phyloP scores from a whole-genome alignment of 768 basidiomycete species.

The Pholiota conissans region DNA sequence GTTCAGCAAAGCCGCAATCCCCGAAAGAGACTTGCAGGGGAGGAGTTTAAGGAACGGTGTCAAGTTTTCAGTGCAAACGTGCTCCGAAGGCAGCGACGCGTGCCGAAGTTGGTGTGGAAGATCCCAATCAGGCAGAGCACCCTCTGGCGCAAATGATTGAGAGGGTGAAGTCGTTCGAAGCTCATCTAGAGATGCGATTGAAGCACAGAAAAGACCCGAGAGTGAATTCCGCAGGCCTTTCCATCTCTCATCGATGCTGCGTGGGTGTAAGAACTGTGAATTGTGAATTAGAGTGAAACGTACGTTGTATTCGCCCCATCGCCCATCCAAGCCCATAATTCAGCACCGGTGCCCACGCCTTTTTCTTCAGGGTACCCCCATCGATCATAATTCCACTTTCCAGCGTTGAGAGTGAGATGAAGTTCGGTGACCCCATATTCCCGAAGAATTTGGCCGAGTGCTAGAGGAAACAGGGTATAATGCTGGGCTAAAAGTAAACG shows the following conservation, averaged over 20 bases:
- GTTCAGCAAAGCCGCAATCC: slow-evolving; percentile 80
- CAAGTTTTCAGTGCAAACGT: slow-evolving; percentile 96
- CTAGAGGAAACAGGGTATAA: slow-evolving; percentile 83
- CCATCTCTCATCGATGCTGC: slow-evolving; percentile 79
- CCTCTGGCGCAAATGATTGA: slow-evolving; percentile 61
- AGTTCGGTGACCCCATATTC: slow-evolving; percentile 86
- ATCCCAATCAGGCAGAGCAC: slow-evolving; percentile 48
- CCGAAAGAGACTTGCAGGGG: slow-evolving; percentile 88
- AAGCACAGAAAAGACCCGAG: slow-evolving; percentile 93
- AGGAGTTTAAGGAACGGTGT: slow-evolving; percentile 95
- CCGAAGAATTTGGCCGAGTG: slow-evolving; percentile 83
- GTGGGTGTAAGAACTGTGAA: slow-evolving; percentile 2
- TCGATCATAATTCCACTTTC: slow-evolving; percentile 84
- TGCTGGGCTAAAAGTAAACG: slow-evolving; percentile 66
- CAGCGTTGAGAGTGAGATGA: slow-evolving; percentile 87
- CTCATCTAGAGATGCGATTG: slow-evolving; percentile 75
- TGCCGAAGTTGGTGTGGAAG: slow-evolving; percentile 63
- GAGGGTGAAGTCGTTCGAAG: slow-evolving; percentile 71
- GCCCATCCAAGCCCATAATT: slow-evolving; percentile 93
- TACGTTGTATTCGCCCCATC: slow-evolving; percentile 54
- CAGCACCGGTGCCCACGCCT: slow-evolving; percentile 82
- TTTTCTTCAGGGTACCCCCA: slow-evolving; percentile 83
- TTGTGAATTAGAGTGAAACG: slow-evolving; percentile 18
- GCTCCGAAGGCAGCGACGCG: slow-evolving; percentile 76
- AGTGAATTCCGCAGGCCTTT: slow-evolving; percentile 83